These are phyloP conservation scores for Cladorrhinum sp. DNA, from an alignment of 2,329 filamentous ascomycete species.

Conservation along the genomic window DNA sequence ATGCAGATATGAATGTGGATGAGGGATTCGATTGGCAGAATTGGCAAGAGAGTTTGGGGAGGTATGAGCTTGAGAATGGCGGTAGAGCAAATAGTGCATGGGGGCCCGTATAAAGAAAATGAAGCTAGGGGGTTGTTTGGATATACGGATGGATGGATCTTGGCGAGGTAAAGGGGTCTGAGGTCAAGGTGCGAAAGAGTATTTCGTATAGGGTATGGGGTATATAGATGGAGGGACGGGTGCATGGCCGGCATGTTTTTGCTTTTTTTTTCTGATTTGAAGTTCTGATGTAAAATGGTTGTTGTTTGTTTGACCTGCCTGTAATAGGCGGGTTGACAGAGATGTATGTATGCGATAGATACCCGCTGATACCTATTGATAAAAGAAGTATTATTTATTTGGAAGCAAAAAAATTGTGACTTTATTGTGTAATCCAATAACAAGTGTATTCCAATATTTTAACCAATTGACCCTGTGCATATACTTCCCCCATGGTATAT, in stretches of 20 bases:
- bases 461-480: no score
- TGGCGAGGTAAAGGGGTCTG: background rate
- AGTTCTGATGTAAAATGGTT: background rate
- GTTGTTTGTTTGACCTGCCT: background rate
- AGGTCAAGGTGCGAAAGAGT: no score
- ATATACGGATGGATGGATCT: background rate
- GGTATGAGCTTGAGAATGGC: constrained; percentile 31
- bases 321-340: background rate
- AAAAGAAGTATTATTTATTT: background rate
- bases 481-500: no score
- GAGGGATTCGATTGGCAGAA: constrained; percentile 39
- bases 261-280: background rate
- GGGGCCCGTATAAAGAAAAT: constrained; percentile 13
- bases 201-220: background rate
- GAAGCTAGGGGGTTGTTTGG: background rate
- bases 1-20: constrained; percentile 37
- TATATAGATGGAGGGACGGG: background rate
- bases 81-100: constrained; percentile 20
- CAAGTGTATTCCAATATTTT: no score
- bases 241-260: background rate
- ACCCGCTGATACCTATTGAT: background rate
- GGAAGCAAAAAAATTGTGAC: no score
- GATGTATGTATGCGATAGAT: background rate
- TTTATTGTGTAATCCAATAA: no score
- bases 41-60: constrained; percentile 35